Evolutionary conservation across 1,284 basidiomycete species (phyloP), one percentile per base, ranked within the genome.

Genomic region (Grifola frondosa): DNA sequence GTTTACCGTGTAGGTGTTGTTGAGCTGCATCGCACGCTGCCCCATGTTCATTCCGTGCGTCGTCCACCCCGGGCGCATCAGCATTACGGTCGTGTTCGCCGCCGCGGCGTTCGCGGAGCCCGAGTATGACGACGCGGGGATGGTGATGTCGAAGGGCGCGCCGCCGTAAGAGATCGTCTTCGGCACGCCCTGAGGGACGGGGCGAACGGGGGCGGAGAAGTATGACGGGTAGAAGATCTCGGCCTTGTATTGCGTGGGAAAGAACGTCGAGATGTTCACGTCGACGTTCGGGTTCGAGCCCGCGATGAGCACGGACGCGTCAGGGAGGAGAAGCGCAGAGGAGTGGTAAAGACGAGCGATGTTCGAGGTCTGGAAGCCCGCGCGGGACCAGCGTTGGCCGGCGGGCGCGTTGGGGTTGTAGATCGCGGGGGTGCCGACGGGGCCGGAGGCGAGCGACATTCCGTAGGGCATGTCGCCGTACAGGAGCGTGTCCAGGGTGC

Each of bases 1-100:
- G 59, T 88, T 80, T 50, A 91, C 88, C 2, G 85, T 89, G 68
- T 83, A 97, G 2, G 89, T 83, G 70, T 79, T 81, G 66, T 91
- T 86, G 43, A 93, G 70, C 61, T 88, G 81, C 46, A 90, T 56
- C 49, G 72, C 74, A n/a, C 89, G 78, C 63, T 91, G 89, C 16
- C 89, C 89, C 88, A 92, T 94, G 73, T 95, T 95, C 81, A 97
- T 90, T 20, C 84, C 93, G 65, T 97, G 95, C 0, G 93, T 97
- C 1, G 91, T 91, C 73, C 94, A 97, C 6, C 95, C 95, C 21
- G 84, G 78, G 46, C 96, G 88, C 49, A 91, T 74, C 53, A 98
- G 67, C 44, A 84, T 80, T 15, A 95, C 87, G 16, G 81, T 87
- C 29, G 93, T 88, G 56, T 84, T 84, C 44, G 81, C 78, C 11